Evolutionary conservation across 2,329 filamentous ascomycete species (phyloP).

Genomic region (Moelleriella libera): DNA sequence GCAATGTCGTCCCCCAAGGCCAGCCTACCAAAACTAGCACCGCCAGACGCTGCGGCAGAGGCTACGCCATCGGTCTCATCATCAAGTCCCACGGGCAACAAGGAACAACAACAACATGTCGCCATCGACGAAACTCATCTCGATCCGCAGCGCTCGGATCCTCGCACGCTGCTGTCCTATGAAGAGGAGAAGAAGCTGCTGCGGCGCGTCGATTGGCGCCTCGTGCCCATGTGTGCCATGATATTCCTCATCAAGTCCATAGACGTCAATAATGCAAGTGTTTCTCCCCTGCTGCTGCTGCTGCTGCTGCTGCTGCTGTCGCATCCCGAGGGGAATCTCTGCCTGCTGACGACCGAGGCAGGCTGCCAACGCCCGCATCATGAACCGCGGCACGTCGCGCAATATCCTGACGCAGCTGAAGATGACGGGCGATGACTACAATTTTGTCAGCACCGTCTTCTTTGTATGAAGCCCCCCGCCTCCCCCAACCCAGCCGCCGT

Average conservation of each 20-base stretch:
- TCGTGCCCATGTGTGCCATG: constrained; percentile 17
- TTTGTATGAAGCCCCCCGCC: constrained; percentile 15
- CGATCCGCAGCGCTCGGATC: constrained; percentile 12
- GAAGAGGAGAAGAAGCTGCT: constrained; percentile 12
- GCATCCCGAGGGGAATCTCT: neutral
- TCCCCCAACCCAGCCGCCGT: too few relatives aligned
- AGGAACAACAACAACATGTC: neutral
- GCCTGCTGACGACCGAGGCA: neutral
- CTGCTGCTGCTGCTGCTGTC: neutral
- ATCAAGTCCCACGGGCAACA: neutral
- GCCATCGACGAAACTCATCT: neutral
- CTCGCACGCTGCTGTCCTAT: constrained; percentile 14
- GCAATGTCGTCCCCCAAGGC: too few relatives aligned
- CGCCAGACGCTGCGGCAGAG: too few relatives aligned
- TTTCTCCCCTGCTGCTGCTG: neutral
- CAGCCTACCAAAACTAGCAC: too few relatives aligned
- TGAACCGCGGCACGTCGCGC: constrained; percentile 22
- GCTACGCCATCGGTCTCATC: too few relatives aligned
- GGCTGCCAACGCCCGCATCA: constrained; percentile 26
- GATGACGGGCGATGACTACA: constrained; percentile 25
- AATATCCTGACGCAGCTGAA: constrained; percentile 26
- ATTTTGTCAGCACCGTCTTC: constrained; percentile 22
- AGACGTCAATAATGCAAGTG: constrained; percentile 19
- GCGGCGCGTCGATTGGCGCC: constrained; percentile 11
- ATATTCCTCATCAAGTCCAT: constrained; percentile 27